phyloP scores from a whole-genome alignment of 305 asterid species.

The Plantago rigida region DNA sequence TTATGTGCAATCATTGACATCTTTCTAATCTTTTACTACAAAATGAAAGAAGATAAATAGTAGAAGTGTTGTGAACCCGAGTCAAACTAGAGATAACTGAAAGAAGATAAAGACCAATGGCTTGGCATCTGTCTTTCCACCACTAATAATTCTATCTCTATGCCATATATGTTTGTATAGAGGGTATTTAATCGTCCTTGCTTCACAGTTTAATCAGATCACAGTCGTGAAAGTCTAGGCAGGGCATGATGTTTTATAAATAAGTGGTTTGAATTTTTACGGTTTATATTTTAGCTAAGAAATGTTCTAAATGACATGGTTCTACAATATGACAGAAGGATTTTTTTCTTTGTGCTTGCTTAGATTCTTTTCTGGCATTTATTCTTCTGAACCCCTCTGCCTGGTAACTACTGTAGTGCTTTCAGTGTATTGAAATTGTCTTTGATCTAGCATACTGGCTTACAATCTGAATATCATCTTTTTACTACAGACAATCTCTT shows the following conservation, averaged over 20 bases:
- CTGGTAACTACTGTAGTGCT: slow-evolving; percentile 9
- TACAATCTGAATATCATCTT: slow-evolving; percentile 10
- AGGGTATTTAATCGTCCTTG: background rate
- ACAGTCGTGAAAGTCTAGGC: too few relatives aligned
- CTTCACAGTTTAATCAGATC: too few relatives aligned
- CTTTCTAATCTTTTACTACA: background rate
- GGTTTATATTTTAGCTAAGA: background rate
- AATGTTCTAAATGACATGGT: background rate
- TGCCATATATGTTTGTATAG: background rate
- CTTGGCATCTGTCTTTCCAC: background rate
- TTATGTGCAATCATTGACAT: too few relatives aligned
- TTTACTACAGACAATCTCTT: slow-evolving; percentile 61
- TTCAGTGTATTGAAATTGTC: slow-evolving; percentile 8
- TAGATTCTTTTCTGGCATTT: slow-evolving; percentile 8
- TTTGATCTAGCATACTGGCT: slow-evolving; percentile 22
- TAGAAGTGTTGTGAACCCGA: background rate
- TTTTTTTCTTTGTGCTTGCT: background rate
- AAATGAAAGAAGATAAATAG: background rate
- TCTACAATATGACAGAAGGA: background rate
- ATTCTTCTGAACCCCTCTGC: slow-evolving; percentile 13
- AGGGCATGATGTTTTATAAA: too few relatives aligned
- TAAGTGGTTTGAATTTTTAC: background rate
- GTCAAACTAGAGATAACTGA: background rate
- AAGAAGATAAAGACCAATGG: background rate
- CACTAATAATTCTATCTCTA: background rate